Evolutionary conservation across 169 alveolate species (phyloP), one percentile per base, ranked within the genome.

Genomic region (Pseudocohnilembus persalinus): DNA sequence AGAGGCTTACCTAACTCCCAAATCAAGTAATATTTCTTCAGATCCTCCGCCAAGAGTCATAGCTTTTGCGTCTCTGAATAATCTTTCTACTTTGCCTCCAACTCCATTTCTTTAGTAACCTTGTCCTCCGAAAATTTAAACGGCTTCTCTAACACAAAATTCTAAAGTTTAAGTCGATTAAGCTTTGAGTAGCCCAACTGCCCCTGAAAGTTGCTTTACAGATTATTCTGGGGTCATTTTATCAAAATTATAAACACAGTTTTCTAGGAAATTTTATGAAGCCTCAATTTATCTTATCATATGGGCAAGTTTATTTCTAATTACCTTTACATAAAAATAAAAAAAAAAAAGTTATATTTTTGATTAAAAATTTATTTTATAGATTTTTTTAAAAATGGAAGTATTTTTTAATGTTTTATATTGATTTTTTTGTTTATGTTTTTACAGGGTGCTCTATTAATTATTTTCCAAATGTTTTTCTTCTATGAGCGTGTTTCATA

Each of bases 81-180:
- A 33, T 32, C 91, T 81, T 28, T 87, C 91, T 49, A 87, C 91
- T 83, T 87, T 87, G 85, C 84, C 91, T 15, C 91, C 91, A 64
- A 79, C 87, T 16, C 91, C 91, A 0, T 87, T 87, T 20, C 91
- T 76, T 29, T 74, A 28, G 76, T 87, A 87, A 76, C 87, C 79
- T 72, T 83, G 28, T 0, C 91, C 90, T 30, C 90, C 90, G 31
- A 87, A 87, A 63, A 87, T 64, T 68, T 87, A 86, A 75, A 29
- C 77, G 78, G 87, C 24, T 83, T 49, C 68, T 11, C 20, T 49
- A 11, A 49, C 68, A 4, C 4, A 4, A 49, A 11, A 11, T 49
- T 49, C 4, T 20, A 49, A 20, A 20, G 68, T 49, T 4, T 4
- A 4, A 49, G 68, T 49, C 26, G 68, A 4, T 49, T 49, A 20